phyloP scores from a whole-genome alignment of 768 basidiomycete genomes.

The Leucocoprinus birnbaumii region DNA sequence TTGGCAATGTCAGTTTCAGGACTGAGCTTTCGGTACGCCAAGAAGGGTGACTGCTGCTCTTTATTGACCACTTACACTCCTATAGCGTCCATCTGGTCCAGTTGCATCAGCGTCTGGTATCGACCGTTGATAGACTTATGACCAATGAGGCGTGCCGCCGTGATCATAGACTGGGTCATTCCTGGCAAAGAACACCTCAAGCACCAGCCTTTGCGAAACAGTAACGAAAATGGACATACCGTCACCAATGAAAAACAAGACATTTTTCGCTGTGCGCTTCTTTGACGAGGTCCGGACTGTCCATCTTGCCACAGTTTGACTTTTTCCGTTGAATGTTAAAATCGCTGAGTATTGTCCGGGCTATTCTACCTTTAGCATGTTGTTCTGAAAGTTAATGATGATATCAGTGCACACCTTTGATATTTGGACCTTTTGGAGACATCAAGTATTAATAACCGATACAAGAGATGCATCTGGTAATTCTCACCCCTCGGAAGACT shows the following conservation, averaged over 20 bases:
- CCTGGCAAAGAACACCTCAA: conserved; percentile 20
- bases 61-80: conserved; percentile 34
- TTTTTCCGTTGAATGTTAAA: conserved; percentile 31
- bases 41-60: too few species aligned
- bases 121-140: conserved; percentile 46
- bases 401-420: too few species aligned
- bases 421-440: too few species aligned
- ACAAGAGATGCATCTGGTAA: not conserved
- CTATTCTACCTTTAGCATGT: conserved; percentile 13
- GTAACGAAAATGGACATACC: conserved; percentile 22
- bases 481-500: conserved; percentile 36
- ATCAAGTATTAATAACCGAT: too few species aligned
- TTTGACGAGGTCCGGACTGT: conserved; percentile 31
- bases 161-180: conserved; percentile 48
- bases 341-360: conserved; percentile 38
- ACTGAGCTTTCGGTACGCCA: too few species aligned
- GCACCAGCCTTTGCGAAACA: too few species aligned
- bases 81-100: conserved; percentile 44
- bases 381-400: too few species aligned
- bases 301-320: conserved; percentile 36
- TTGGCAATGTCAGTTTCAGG: not conserved
- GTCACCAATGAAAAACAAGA: conserved; percentile 44
- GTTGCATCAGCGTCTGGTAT: conserved; percentile 44
- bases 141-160: conserved; percentile 40
- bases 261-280: conserved; percentile 38